Evolutionary conservation across 495 filamentous ascomycete species (phyloP), one percentile per base, ranked within the genome.

Genomic region (Hypoxylon intermedium): DNA sequence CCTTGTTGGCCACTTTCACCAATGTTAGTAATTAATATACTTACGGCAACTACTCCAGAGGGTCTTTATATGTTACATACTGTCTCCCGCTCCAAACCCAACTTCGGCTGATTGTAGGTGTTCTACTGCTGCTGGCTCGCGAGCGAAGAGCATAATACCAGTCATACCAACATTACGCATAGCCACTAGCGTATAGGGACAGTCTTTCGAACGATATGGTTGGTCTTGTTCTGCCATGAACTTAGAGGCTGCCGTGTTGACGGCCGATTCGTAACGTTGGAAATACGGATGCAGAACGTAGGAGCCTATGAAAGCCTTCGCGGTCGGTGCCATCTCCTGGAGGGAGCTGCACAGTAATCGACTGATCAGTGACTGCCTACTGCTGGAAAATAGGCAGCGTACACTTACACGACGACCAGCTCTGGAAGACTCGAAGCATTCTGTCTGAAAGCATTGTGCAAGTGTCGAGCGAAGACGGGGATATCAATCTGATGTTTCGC

Each of bases 1-100:
- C 94, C 69, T 98, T 98, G 67, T 97, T 97, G 3, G 92, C 93
- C 90, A 97, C n/a, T n/a, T n/a, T n/a, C n/a, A n/a, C n/a, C n/a
- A n/a, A n/a, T n/a, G n/a, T n/a, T n/a, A n/a, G n/a, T n/a, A n/a
- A n/a, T n/a, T n/a, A n/a, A n/a, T n/a, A n/a, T n/a, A n/a, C n/a
- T n/a, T n/a, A n/a, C n/a, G n/a, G n/a, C n/a, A n/a, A n/a, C n/a
- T n/a, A n/a, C n/a, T n/a, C n/a, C n/a, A n/a, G n/a, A n/a, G n/a
- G n/a, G n/a, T n/a, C n/a, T n/a, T n/a, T n/a, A n/a, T n/a, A n/a
- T n/a, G n/a, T n/a, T n/a, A n/a, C n/a, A n/a, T n/a, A n/a, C n/a
- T 94, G 26, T 89, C 86, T 49, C 84, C 84, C 2, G 92, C 44
- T 1, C 94, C 94, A 30, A 96, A 84, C 2, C 94, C 92, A 1